Evolutionary conservation across 2,329 filamentous ascomycete species (phyloP), one percentile per base, ranked within the genome.

Genomic region (Huntiella decipiens): DNA sequence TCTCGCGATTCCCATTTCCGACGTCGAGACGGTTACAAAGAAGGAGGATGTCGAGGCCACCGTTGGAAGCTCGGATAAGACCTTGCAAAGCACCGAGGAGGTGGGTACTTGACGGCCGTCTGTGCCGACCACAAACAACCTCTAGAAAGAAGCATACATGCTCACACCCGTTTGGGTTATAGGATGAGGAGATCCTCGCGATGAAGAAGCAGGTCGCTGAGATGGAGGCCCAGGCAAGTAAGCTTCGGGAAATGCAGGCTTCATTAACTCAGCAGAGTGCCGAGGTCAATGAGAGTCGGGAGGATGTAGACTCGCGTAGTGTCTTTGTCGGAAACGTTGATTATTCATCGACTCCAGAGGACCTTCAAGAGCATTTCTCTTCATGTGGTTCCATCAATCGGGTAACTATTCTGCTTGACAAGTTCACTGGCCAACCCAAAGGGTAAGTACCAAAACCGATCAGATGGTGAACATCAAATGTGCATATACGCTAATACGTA

Each of bases 301-400:
- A 95, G 61, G 92, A 95, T 54, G 78, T 98, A 50, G 91, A 98
- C 64, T 79, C 79, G 54, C 79, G 91, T 57, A 95, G 86, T 65
- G 86, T 98, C 63, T 98, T 98, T 61, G 91, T 98, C 38, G 91
- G 91, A 54, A 98, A 98, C 56, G 91, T 98, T 53, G 91, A 98
- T 64, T 98, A 98, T 63, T 87, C 84, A 51, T 87, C 88, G 16
- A 92, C 86, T 22, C 91, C 91, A 2, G 91, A 98, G 65, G 91
- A 98, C 67, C 91, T 98, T 50, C 91, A 98, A 67, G 84, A 86
- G 50, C 91, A 98, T 60, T 98, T 98, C 66, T 86, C 94, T 68
- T 92, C 79, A 68, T 93, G 86, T 57, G 91, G 91, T 50, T 85
- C 82, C 54, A 98, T 98, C 69, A 98, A 98, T 64, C 81, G 91